Evolutionary conservation across 2,329 filamentous ascomycete genomes (phyloP).

Genomic region (Aspergillus ustus): DNA sequence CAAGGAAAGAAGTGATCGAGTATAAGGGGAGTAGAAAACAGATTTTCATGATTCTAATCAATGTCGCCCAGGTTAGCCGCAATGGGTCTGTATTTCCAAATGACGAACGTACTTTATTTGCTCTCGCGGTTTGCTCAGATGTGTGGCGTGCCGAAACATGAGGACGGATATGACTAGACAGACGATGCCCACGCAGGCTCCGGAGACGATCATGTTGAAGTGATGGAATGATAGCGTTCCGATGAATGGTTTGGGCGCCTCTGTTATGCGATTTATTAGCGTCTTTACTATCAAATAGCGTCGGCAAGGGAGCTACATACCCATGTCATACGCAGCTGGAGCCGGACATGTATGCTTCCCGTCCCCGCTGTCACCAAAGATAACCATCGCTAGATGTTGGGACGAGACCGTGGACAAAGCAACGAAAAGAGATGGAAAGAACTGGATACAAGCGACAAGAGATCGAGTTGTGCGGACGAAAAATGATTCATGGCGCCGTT

Average conservation of each 20-base stretch:
- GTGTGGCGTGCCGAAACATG: slow-evolving; percentile 44
- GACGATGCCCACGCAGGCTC: slow-evolving; percentile 38
- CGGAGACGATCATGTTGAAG: slow-evolving; percentile 46
- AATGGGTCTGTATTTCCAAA: not conserved
- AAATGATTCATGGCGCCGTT: not conserved
- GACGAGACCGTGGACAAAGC: too few species aligned
- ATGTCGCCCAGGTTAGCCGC: not conserved
- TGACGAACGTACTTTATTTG: slow-evolving; percentile 43
- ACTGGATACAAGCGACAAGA: too few species aligned
- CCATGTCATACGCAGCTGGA: not conserved
- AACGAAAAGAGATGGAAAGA: too few species aligned
- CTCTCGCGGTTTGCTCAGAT: slow-evolving; percentile 48
- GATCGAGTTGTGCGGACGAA: too few species aligned
- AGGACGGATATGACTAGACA: slow-evolving; percentile 35
- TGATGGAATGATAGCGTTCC: slow-evolving; percentile 34
- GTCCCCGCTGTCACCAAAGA: not conserved
- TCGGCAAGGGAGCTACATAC: not conserved
- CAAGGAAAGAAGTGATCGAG: slow-evolving; percentile 46
- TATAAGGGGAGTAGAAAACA: slow-evolving; percentile 48
- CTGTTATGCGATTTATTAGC: not conserved
- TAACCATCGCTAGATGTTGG: not conserved
- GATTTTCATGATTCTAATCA: slow-evolving; percentile 47
- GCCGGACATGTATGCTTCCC: not conserved
- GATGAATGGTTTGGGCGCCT: slow-evolving; percentile 17
- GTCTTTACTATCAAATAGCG: too few species aligned